phyloP scores from a whole-genome alignment of 495 filamentous ascomycete species.

The Tricharina praecox region DNA sequence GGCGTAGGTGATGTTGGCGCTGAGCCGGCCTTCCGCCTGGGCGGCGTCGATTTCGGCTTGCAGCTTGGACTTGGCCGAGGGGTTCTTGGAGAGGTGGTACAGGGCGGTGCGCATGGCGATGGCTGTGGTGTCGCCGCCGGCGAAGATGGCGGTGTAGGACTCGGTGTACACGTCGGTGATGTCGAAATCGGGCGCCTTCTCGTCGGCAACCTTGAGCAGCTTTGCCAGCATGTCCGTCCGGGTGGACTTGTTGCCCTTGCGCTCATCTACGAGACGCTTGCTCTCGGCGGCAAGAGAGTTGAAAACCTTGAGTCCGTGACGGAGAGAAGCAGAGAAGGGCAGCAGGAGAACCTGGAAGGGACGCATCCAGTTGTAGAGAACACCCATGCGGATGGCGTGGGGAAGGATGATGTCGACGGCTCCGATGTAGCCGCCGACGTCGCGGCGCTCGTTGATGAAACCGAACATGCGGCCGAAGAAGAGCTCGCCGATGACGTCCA shows the following conservation, averaged over 20 bases:
- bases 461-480: conserved; percentile 30
- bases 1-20: background rate
- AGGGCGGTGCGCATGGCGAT: conserved; percentile 34
- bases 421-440: conserved; percentile 24
- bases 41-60: conserved; percentile 29
- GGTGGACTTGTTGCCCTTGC: background rate
- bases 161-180: conserved; percentile 6
- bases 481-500: conserved; percentile 30
- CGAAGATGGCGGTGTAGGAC: conserved; percentile 19
- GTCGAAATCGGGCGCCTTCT: conserved; percentile 1
- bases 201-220: background rate
- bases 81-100: conserved; percentile 36
- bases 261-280: conserved; percentile 5
- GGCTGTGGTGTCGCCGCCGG: conserved; percentile 35
- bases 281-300: background rate
- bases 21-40: background rate
- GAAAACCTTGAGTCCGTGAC: background rate
- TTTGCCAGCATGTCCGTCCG: conserved; percentile 2
- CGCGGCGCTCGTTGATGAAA: conserved; percentile 24
- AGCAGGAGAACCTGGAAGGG: background rate
- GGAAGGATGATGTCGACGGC: conserved; percentile 22
- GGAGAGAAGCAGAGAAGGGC: background rate
- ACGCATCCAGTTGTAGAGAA: conserved; percentile 5
- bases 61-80: conserved; percentile 29
- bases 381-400: conserved; percentile 2